Evolutionary conservation across 1,139 yeast genomes (phyloP), one percentile per base, ranked within the genome.

Genomic region (Scheffersomyces parashehatae): DNA sequence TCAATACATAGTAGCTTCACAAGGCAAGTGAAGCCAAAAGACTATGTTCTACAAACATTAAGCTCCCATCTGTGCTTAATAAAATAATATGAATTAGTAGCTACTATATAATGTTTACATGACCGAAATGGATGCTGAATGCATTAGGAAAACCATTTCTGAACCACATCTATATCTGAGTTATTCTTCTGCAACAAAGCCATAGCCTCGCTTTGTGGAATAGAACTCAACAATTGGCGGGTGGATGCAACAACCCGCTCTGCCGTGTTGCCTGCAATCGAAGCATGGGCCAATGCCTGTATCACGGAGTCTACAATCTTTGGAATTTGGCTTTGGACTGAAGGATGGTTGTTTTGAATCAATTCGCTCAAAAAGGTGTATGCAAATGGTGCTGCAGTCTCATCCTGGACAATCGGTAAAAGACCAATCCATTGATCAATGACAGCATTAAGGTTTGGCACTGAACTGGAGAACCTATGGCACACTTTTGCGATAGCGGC

Each of bases 341-440:
- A 72, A 3, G 85, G 80, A 53, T 89, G 95, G 44, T 80, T 77
- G 49, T 76, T 78, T 41, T 85, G 85, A 39, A 91, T 84, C 56
- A 93, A 73, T 50, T 85, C 88, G 28, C 84, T 71, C 57, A 93
- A 74, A 62, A 89, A 91, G 52, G 78, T 73, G 67, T 89, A 93
- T 24, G 90, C 84, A 64, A 76, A 88, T n/a, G 90, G 83, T 2
- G 98, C 97, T 7, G 95, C 96, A 54, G 88, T 95, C 36, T 83
- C 88, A 64, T 93, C 97, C 54, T 83, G 85, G 14, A 83, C 68
- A 38, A 91, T 79, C 28, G 99, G 99, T 55, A 93, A 77, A 11
- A 90, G 78, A 49, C 78, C 77, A 44, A 93, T 71, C 98, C 98
- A 93, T 51, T 81, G 86, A 31, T 75, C 77, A 42, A 88, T 70